These are phyloP conservation scores for Calycina herbarum DNA, from an alignment of 2,329 filamentous ascomycete genomes.

Conservation along the genomic window DNA sequence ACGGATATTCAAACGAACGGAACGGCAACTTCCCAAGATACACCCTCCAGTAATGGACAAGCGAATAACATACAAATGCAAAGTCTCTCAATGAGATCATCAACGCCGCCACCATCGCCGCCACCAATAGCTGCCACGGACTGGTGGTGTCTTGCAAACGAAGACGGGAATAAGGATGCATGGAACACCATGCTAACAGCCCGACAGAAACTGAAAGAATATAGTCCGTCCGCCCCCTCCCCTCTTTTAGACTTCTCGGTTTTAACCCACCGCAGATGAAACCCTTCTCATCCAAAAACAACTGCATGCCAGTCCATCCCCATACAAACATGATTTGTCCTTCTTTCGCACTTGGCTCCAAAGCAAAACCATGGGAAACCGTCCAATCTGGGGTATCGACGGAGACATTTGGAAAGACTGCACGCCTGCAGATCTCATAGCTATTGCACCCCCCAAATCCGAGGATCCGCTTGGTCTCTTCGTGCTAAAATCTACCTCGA, in stretches of 20 bases:
- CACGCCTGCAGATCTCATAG: background rate
- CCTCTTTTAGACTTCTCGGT: background rate
- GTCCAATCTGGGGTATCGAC: background rate
- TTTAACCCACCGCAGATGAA: background rate
- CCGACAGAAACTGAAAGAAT: background rate
- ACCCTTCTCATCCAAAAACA: background rate
- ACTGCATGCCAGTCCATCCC: background rate
- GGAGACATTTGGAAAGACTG: background rate
- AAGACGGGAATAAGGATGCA: background rate
- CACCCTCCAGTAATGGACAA: background rate
- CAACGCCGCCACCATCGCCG: background rate
- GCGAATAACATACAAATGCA: background rate
- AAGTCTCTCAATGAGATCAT: background rate
- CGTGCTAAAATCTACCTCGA: background rate
- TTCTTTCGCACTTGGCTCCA: background rate
- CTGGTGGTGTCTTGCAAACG: slow-evolving; percentile 3
- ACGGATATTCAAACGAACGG: background rate
- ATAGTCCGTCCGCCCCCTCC: background rate
- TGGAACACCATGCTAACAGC: background rate
- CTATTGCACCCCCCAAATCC: background rate
- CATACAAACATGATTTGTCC: background rate
- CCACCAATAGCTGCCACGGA: background rate
- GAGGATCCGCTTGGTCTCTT: background rate
- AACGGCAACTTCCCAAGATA: background rate
- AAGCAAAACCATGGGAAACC: background rate